Evolutionary conservation across 306 rosid genomes (phyloP).

Genomic region (Quillaja saponaria): DNA sequence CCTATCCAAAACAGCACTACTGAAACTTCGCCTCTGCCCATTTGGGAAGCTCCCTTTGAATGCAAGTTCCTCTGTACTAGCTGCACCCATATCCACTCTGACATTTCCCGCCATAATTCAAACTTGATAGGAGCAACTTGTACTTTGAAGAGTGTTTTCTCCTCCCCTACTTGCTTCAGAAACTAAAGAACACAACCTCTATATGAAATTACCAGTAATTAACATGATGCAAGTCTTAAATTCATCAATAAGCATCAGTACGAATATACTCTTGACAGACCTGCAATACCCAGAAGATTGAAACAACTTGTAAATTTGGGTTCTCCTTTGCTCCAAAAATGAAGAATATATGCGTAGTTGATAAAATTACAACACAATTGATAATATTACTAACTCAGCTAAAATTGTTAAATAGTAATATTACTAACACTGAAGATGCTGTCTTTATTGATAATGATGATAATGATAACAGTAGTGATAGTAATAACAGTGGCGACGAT

Average conservation of each 20-base stretch:
- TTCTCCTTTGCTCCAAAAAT: constrained; percentile 23
- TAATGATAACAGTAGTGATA: too few relatives aligned
- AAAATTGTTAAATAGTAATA: neutral
- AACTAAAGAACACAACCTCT: constrained; percentile 5
- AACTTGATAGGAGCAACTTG: constrained; percentile 36
- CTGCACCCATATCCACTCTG: constrained; percentile 61
- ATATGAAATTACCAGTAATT: constrained; percentile 16
- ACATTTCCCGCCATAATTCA: constrained; percentile 66
- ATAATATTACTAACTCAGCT: too few relatives aligned
- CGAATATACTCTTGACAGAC: constrained; percentile 23
- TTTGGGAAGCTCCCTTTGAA: constrained; percentile 48
- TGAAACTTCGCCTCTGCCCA: constrained; percentile 54
- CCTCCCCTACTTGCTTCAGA: constrained; percentile 31
- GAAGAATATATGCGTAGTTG: constrained; percentile 8
- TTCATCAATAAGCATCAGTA: constrained; percentile 37
- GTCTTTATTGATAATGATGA: too few relatives aligned
- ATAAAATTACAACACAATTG: constrained; percentile 23
- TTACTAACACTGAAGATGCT: too few relatives aligned
- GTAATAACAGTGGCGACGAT: too few relatives aligned
- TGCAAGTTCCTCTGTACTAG: constrained; percentile 51
- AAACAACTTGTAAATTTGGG: constrained; percentile 21
- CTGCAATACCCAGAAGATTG: constrained; percentile 37
- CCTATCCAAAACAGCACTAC: constrained; percentile 55
- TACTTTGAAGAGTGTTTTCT: constrained; percentile 12
- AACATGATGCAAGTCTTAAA: constrained; percentile 29